A percentile compares a stretch with the other conserved stretches of the same genome.
Conservation (phyloP, 306 rosid species). For the Cicer bijugum region DNA sequence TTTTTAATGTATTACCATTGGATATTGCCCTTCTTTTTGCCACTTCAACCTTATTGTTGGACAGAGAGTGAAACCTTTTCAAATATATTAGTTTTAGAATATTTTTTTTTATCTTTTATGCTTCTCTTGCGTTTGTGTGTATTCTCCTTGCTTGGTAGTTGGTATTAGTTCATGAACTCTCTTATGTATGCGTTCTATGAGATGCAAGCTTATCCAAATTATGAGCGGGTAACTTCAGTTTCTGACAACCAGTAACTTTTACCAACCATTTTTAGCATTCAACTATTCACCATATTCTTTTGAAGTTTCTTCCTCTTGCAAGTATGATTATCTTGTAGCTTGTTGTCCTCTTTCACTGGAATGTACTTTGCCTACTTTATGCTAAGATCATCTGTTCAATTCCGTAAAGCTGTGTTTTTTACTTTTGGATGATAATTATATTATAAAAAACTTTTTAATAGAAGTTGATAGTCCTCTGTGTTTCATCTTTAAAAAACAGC, state of each 20-base stretch:
- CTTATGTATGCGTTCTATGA: constrained; percentile 1
- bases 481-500: constrained; percentile 59
- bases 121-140: neutral
- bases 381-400: constrained; percentile 28
- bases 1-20: constrained; percentile 14
- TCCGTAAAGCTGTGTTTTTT: constrained; percentile 8
- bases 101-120: neutral
- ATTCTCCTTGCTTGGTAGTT: constrained; percentile 23
- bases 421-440: constrained; percentile 5
- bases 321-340: constrained; percentile 19
- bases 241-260: neutral
- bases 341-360: constrained; percentile 30
- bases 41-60: neutral
- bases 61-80: constrained; percentile 16
- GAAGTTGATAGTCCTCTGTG: constrained; percentile 38
- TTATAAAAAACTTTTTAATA: neutral
- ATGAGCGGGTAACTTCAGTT: neutral
- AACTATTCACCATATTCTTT: constrained; percentile 12
- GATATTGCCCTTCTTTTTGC: constrained; percentile 3
- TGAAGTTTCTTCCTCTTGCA: constrained; percentile 11
- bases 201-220: constrained; percentile 22
- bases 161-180: neutral
- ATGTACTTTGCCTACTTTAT: constrained; percentile 25
- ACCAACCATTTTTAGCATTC: neutral
- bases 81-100: constrained; percentile 1